phyloP scores from a whole-genome alignment of 257 asterid species.

The Striga asiatica region DNA sequence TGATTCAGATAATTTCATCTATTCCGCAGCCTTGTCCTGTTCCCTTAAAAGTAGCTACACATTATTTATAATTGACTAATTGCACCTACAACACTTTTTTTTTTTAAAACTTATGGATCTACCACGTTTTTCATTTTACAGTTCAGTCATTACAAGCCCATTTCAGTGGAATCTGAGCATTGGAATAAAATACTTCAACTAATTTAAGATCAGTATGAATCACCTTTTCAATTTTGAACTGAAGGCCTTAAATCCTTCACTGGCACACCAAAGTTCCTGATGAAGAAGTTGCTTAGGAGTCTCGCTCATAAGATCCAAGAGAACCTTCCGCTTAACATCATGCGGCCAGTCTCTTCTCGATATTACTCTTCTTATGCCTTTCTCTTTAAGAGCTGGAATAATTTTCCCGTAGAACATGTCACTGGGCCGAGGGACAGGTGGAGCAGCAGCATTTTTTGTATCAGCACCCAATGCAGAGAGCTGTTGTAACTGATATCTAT shows the following conservation, averaged over 20 bases:
- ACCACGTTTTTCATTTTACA: too few species aligned
- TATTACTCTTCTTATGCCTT: slow-evolving; percentile 90
- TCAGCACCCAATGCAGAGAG: slow-evolving; percentile 50
- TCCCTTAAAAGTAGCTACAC: too few species aligned
- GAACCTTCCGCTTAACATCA: slow-evolving; percentile 91
- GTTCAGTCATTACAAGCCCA: too few species aligned
- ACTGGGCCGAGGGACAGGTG: slow-evolving; percentile 94
- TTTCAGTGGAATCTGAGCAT: background rate
- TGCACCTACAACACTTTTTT: too few species aligned
- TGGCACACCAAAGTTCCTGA: slow-evolving; percentile 98
- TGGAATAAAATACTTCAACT: background rate
- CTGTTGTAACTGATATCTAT: slow-evolving; percentile 65
- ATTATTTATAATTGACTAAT: too few species aligned
- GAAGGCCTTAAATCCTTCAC: slow-evolving; percentile 92
- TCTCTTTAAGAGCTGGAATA: slow-evolving; percentile 96
- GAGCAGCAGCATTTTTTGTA: slow-evolving; percentile 44
- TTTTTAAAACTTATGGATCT: too few species aligned
- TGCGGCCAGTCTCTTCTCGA: slow-evolving; percentile 99
- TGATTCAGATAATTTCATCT: too few species aligned
- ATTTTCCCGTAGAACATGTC: slow-evolving; percentile 98
- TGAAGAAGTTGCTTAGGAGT: slow-evolving; percentile 92
- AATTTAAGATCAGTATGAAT: slow-evolving; percentile 11
- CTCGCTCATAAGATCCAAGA: slow-evolving; percentile 85
- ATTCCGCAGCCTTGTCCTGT: too few species aligned
- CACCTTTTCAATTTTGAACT: slow-evolving; percentile 86